Evolutionary conservation across 129 eudicot species (phyloP).

Genomic region (Escallonia rubra): DNA sequence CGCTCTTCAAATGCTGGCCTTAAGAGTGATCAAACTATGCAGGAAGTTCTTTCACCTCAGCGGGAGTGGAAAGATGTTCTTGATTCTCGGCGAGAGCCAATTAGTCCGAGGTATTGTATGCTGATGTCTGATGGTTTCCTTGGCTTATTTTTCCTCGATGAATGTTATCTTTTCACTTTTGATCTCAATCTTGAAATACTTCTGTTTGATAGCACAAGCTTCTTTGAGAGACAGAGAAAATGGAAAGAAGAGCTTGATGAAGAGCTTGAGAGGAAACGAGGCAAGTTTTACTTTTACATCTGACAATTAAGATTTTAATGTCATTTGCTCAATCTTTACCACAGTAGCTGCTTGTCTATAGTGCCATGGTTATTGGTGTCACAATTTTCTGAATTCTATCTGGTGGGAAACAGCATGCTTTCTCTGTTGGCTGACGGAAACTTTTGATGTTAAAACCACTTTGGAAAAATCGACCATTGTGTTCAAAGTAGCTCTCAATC

Average conservation of each 20-base stretch:
- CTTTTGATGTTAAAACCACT: too few species aligned
- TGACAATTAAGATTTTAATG: background rate
- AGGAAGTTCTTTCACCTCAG: constrained; percentile 43
- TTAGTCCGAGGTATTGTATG: constrained; percentile 63
- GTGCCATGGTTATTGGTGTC: too few species aligned
- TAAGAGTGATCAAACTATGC: constrained; percentile 39
- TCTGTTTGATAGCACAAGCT: constrained; percentile 36
- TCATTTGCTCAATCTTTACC: too few species aligned
- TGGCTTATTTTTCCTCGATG: constrained; percentile 2
- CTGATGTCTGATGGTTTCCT: background rate
- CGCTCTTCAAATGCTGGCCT: constrained; percentile 38
- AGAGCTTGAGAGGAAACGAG: constrained; percentile 87
- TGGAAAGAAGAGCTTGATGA: constrained; percentile 96
- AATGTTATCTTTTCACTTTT: background rate
- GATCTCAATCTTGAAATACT: constrained; percentile 3
- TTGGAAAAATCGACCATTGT: too few species aligned
- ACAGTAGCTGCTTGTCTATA: too few species aligned
- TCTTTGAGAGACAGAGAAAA: constrained; percentile 72
- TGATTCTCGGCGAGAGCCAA: constrained; percentile 45
- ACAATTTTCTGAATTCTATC: too few species aligned
- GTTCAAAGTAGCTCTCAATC: too few species aligned
- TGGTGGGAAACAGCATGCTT: too few species aligned
- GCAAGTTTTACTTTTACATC: constrained; percentile 31
- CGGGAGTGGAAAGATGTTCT: constrained; percentile 44
- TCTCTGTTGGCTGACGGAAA: too few species aligned